Evolutionary conservation across 768 basidiomycete species (phyloP), one percentile per base, ranked within the genome.

Genomic region (Boletales sp.): DNA sequence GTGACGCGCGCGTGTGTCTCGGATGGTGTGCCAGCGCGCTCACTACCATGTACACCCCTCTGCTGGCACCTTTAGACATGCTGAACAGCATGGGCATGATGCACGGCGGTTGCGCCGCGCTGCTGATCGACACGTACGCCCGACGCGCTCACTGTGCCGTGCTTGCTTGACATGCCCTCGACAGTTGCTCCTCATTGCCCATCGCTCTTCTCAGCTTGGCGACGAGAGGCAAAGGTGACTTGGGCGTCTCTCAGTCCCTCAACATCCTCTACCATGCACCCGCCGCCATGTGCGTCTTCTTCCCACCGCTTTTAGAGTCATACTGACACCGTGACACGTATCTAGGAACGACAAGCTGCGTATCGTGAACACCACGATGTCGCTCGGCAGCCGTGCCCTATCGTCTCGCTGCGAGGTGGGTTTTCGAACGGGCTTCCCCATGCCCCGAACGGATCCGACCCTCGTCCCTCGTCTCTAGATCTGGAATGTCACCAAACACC

Each of bases 191-290:
- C 6, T 62, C 80, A 13, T 50, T 81, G 50, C 72, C 78, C 5
- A 63, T 82, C 21, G 65, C 66, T n/a, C 72, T 64, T 15, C 50
- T 63, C 40, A 44, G 32, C 48, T 35, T 72, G 5, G 59, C 73
- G 6, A 58, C 61, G 35, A 46, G 48, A 57, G 58, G 64, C 44
- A 48, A 65, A 54, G 42, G 57, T 45, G 36, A 70, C 61, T 17
- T 49, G 0, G 64, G 69, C 30, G 81, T 82, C 8, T 79, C 80
- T 0, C 79, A 80, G 55, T 73, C 79, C 1, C 59, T 82, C 39
- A 75, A 79, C 40, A 64, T 81, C 6, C 67, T 78, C 17, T 82
- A 78, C 48, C 81, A 82, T 49, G 76, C 81, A 44, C 81, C 81
- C n/a, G 81, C 80, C 18, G 54, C 55, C 10, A 25, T 71, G 81